These are phyloP conservation scores for Mollisiaceae sp. DNA, from an alignment of 2,329 filamentous ascomycete species.

Conservation along the genomic window DNA sequence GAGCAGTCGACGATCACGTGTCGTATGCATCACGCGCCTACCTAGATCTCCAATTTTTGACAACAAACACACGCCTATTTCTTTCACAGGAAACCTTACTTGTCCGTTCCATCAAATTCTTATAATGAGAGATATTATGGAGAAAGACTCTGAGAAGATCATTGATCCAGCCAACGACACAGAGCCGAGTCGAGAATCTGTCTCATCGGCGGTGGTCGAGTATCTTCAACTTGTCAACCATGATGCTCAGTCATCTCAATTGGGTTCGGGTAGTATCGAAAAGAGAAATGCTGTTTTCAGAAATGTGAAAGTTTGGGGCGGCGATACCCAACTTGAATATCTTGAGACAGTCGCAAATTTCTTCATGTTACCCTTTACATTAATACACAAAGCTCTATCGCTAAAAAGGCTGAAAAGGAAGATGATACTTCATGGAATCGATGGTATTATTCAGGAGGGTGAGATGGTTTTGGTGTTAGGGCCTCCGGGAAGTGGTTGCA, in stretches of 20 bases:
- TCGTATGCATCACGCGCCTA: not conserved
- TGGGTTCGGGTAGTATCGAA: not conserved
- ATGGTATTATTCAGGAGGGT: conserved; percentile 64
- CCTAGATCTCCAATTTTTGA: not conserved
- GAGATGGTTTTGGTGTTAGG: conserved; percentile 73
- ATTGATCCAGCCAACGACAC: not conserved
- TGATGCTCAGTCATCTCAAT: not conserved
- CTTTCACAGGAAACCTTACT: no score
- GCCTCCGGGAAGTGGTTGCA: conserved; percentile 63
- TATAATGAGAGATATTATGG: not conserved
- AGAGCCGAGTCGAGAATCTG: not conserved
- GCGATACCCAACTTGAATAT: not conserved
- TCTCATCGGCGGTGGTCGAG: not conserved
- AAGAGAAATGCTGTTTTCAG: not conserved
- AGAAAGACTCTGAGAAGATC: not conserved
- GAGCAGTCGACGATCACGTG: not conserved
- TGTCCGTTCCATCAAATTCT: not conserved
- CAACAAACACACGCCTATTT: not conserved
- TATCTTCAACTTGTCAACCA: not conserved
- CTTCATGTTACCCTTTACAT: not conserved
- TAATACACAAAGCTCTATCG: not conserved
- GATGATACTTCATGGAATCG: conserved; percentile 31
- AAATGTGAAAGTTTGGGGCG: not conserved
- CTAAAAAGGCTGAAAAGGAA: not conserved
- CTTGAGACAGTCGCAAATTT: not conserved